A percentile compares a stretch with the other conserved stretches of the same genome.
These are phyloP conservation scores for Eutypella sp. DNA, from an alignment of 2,329 filamentous ascomycete genomes.

Conservation along the genomic window DNA sequence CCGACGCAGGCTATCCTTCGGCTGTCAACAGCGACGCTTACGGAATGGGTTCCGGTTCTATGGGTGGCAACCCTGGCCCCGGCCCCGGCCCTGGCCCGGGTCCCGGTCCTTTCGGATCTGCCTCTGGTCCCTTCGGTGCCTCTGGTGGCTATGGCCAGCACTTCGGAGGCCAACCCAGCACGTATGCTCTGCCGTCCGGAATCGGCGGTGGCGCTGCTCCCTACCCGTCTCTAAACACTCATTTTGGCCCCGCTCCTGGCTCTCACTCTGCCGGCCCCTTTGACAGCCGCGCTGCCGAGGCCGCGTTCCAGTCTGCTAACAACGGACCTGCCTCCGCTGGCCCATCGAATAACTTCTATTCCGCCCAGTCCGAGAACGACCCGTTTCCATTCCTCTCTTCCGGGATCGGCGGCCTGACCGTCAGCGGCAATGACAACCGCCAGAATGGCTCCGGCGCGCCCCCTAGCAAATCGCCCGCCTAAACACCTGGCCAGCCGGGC, in stretches of 20 bases:
- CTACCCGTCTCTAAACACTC: conserved; percentile 78
- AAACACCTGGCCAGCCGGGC: conserved; percentile 23
- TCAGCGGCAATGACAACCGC: conserved; percentile 60
- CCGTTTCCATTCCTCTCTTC: conserved; percentile 76
- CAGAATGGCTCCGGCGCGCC: conserved; percentile 57
- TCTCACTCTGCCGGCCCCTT: conserved; percentile 84
- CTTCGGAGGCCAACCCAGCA: conserved; percentile 81
- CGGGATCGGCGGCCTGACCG: conserved; percentile 67
- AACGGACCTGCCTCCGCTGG: conserved; percentile 76
- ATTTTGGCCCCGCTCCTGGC: conserved; percentile 70
- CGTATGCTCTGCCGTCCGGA: conserved; percentile 82
- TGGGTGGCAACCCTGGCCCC: conserved; percentile 76
- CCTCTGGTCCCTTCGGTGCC: conserved; percentile 62
- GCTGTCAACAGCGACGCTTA: conserved; percentile 86
- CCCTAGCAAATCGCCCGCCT: conserved; percentile 56
- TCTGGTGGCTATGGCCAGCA: conserved; percentile 67
- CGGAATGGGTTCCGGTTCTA: conserved; percentile 81
- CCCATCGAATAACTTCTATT: conserved; percentile 70
- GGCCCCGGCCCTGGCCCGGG: too few relatives aligned
- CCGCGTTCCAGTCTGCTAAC: conserved; percentile 84
- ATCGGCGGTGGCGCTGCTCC: conserved; percentile 72
- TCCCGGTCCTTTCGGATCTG: conserved; percentile 69
- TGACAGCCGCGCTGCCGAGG: conserved; percentile 88
- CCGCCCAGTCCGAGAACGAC: conserved; percentile 61
- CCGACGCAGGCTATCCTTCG: conserved; percentile 86